Evolutionary conservation across 2,329 filamentous ascomycete species (phyloP).

Genomic region (Neofusicoccum parvum): DNA sequence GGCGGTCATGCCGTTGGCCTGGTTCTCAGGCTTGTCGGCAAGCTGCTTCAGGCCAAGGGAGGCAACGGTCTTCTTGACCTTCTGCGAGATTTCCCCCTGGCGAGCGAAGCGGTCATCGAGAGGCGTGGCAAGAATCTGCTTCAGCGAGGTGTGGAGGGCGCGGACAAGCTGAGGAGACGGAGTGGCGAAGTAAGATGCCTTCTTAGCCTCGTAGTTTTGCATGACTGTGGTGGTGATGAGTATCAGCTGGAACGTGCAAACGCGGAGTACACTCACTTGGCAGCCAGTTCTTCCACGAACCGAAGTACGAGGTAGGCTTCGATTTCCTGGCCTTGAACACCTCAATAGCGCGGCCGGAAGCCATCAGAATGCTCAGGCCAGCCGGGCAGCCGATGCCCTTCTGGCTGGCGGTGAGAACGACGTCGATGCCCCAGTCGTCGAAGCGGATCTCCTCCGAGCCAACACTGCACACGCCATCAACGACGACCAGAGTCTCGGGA

Average conservation of each 20-base stretch:
- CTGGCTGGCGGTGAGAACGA: constrained; percentile 89
- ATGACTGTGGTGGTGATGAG: constrained; percentile 65
- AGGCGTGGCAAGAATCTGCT: constrained; percentile 79
- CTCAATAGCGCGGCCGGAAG: constrained; percentile 84
- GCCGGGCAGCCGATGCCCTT: constrained; percentile 97
- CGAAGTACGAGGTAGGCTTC: constrained; percentile 86
- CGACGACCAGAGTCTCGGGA: constrained; percentile 86
- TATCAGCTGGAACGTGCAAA: background rate
- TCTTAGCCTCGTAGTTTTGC: constrained; percentile 98
- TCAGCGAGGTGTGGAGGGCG: constrained; percentile 86
- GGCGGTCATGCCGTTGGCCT: constrained; percentile 97
- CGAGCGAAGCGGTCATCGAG: constrained; percentile 79
- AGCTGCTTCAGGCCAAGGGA: constrained; percentile 86
- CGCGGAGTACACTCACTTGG: constrained; percentile 63
- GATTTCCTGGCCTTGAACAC: constrained; percentile 78
- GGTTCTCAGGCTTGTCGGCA: constrained; percentile 80
- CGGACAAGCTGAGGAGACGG: constrained; percentile 92
- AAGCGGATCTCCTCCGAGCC: constrained; percentile 95
- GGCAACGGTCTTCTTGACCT: constrained; percentile 79
- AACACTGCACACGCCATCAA: constrained; percentile 96
- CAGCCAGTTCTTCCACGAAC: constrained; percentile 95
- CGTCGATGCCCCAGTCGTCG: constrained; percentile 91
- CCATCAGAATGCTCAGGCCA: constrained; percentile 91
- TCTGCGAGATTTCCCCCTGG: constrained; percentile 78
- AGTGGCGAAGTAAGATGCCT: constrained; percentile 96